These are phyloP conservation scores for Trichoderma semiorbis DNA, from an alignment of 2,329 filamentous ascomycete genomes.

Conservation along the genomic window DNA sequence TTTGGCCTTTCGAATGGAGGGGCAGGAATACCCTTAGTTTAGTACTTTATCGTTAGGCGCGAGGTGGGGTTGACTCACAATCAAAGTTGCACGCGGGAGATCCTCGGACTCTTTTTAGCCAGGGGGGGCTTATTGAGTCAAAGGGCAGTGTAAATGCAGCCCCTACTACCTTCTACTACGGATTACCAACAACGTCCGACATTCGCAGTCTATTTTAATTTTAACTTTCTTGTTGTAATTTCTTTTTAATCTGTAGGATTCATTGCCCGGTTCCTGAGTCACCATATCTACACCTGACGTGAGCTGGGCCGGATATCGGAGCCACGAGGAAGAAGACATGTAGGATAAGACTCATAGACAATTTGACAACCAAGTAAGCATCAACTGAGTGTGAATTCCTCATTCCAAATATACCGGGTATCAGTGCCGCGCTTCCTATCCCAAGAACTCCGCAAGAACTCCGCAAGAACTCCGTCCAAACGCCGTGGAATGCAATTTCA, in stretches of 20 bases:
- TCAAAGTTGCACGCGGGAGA: constrained; percentile 23
- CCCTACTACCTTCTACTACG: not conserved
- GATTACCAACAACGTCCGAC: not conserved
- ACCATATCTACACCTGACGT: not conserved
- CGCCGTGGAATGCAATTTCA: constrained; percentile 7
- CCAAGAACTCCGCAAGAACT: not conserved
- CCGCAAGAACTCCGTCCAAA: constrained; percentile 18
- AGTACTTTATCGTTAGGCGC: constrained; percentile 16
- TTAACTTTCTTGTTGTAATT: not conserved
- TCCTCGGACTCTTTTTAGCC: constrained; percentile 24
- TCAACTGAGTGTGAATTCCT: not conserved
- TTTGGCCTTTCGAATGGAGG: constrained; percentile 26
- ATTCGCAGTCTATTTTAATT: not conserved
- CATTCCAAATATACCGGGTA: constrained; percentile 3
- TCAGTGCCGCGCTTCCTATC: constrained; percentile 17
- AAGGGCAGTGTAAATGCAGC: not conserved
- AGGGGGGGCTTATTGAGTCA: not conserved
- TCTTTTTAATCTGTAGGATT: not conserved
- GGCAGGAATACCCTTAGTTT: constrained; percentile 29
- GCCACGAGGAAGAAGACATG: not conserved
- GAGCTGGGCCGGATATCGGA: constrained; percentile 6
- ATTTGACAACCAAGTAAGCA: not conserved
- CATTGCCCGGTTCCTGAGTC: not conserved
- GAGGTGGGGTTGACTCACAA: constrained; percentile 38
- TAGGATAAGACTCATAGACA: not conserved